Evolutionary conservation across 768 basidiomycete species (phyloP).

Genomic region (Mycena galericulata): DNA sequence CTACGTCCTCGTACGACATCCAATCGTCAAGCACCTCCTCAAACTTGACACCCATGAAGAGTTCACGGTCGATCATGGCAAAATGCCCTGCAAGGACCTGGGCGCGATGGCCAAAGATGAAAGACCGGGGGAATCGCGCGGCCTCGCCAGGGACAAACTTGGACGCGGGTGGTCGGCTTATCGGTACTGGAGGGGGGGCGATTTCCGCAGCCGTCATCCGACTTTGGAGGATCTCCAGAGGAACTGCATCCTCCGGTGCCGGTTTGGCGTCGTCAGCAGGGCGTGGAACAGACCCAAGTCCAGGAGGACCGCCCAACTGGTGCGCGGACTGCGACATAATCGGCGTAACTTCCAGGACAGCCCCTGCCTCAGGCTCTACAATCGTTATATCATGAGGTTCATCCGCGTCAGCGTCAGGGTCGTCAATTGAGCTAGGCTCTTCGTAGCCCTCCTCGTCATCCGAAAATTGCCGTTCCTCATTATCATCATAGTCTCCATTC

Average conservation of each 20-base stretch:
- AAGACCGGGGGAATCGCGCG: slow-evolving; percentile 73
- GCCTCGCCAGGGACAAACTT: slow-evolving; percentile 51
- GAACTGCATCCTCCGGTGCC: slow-evolving; percentile 70
- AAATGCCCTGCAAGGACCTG: slow-evolving; percentile 81
- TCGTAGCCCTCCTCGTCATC: slow-evolving; percentile 56
- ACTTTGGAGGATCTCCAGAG: slow-evolving; percentile 74
- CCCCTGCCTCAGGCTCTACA: slow-evolving; percentile 36
- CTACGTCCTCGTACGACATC: slow-evolving; percentile 70
- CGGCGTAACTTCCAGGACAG: slow-evolving; percentile 45
- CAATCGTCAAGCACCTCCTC: slow-evolving; percentile 86
- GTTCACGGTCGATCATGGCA: slow-evolving; percentile 88
- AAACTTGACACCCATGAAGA: slow-evolving; percentile 87
- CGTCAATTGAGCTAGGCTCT: slow-evolving; percentile 15
- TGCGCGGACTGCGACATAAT: slow-evolving; percentile 47
- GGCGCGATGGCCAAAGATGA: slow-evolving; percentile 73
- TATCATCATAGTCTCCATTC: slow-evolving; percentile 69
- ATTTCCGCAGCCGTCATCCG: slow-evolving; percentile 55
- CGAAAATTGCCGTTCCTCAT: slow-evolving; percentile 68
- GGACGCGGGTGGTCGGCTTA: slow-evolving; percentile 43
- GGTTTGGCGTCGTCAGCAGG: slow-evolving; percentile 59
- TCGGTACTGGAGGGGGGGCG: slow-evolving; percentile 35
- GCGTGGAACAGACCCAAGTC: slow-evolving; percentile 46
- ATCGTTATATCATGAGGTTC: slow-evolving; percentile 27
- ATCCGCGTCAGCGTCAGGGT: slow-evolving; percentile 20
- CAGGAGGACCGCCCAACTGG: slow-evolving; percentile 22